Percentiles rank a stretch among this genome's conserved stretches.
Conservation (phyloP, 2,329 filamentous ascomycete species). For the Pyricularia sp. region DNA sequence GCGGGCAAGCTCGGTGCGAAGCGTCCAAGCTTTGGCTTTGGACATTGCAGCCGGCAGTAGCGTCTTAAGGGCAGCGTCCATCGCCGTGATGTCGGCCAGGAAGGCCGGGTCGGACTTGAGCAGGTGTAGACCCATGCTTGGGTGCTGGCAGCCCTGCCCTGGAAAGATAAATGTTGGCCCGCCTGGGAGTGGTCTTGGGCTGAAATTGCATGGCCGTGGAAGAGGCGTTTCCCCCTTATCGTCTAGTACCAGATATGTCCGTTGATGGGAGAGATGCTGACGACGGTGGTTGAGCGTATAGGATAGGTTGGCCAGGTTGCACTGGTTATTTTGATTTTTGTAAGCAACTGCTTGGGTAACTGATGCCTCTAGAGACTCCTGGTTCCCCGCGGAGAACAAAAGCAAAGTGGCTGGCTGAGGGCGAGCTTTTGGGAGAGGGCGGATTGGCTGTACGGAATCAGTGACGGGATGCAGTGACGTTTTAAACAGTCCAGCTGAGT, state of each 20-base stretch:
- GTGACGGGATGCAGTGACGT: background rate
- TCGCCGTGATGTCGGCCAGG: background rate
- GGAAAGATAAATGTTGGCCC: slow-evolving; percentile 18
- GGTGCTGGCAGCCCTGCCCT: slow-evolving; percentile 26
- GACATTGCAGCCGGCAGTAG: background rate
- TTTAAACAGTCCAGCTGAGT: background rate
- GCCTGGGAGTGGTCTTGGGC: background rate
- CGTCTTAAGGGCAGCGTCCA: background rate
- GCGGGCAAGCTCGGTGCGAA: background rate
- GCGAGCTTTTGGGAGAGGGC: background rate
- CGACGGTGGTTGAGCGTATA: background rate
- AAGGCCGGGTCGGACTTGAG: slow-evolving; percentile 6
- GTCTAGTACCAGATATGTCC: background rate
- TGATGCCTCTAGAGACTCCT: background rate
- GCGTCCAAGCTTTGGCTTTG: background rate
- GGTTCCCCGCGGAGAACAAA: background rate
- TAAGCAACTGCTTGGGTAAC: background rate
- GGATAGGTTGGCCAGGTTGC: background rate
- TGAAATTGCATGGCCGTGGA: background rate
- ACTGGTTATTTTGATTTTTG: background rate
- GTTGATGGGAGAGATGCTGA: background rate
- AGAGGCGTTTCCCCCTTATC: background rate
- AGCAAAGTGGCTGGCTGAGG: background rate
- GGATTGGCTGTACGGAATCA: background rate
- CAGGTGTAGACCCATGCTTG: slow-evolving; percentile 14